Evolutionary conservation across 805 yeast genomes (phyloP), one percentile per base, ranked within the genome.

Genomic region (Wickerhamiella slavikovae): DNA sequence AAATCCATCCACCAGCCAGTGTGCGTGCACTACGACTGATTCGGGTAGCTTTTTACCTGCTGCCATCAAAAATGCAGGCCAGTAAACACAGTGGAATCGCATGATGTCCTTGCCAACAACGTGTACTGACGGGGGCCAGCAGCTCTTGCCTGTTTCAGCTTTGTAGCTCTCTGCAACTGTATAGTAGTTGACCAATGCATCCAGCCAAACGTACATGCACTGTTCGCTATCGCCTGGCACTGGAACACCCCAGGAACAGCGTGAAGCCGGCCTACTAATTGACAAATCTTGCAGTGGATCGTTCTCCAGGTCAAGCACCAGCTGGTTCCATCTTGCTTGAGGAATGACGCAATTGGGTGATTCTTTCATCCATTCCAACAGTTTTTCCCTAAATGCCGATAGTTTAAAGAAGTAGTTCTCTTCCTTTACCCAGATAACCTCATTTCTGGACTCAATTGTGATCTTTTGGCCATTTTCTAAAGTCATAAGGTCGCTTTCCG

Each of bases 191-290:
- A 75, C 60, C 26, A 89, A 58, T 0, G 98, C 98, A 54, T 89
- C 98, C 35, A 89, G 73, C 98, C 98, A 89, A 11, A 89, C 98
- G 44, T 89, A 89, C 30, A 89, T 70, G 28, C 64, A 72, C 46
- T 85, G 96, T 1, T 70, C 43, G 1, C 61, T 52, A 44, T 83
- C 93, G 15, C 60, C 58, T 2, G 98, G 96, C 2, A 85, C 95
- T 5, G 66, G 66, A 16, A 89, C 73, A 0, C 94, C 95, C 98
- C 98, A 89, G 18, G 62, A 53, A 24, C 82, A 58, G 35, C 98
- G 58, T 7, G 70, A 54, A 0, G 69, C 45, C 0, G 96, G 95
- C 38, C 98, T 58, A 0, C 95, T 82, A 2, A 89, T 62, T n/a
- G 93, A 76, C 27, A 89, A 58, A 46, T 85, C 95, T 1, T 55